Base-by-base conservation (phyloP, 805 yeast genomes). In the Metschnikowia continentalis region DNA sequence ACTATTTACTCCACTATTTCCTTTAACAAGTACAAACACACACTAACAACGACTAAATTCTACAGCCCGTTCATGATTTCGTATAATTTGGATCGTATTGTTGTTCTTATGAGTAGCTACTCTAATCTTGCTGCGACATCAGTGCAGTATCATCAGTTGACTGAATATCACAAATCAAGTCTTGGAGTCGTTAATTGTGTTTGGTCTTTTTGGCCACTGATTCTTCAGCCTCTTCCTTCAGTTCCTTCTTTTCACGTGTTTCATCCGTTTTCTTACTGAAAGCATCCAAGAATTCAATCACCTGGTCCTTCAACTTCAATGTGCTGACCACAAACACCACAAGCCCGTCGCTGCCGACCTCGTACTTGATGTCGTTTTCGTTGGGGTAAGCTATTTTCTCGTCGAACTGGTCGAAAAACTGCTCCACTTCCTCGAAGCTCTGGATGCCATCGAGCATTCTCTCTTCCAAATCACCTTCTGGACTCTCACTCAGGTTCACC, bases 261-360 rank as follows among this genome's bases (percentile, higher is more conserved):
- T 35, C 33, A 5, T 19, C 35, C n/a, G 54, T 32, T 42, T 46
- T 20, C 32, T 48, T 47, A 3, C 40, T 50, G 55, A 66, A 73
- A 8, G 64, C 68, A 52, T 76, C 80, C 30, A 80, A 70, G 61
- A 76, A 80, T 42, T 61, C 57, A 54, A 74, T 64, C 32, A 73
- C 80, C 33, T 60, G 61, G 17, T 63, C 63, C 52, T 68, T 70
- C 56, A 80, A 64, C 32, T 62, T 66, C 17, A 58, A 51, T 5
- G 68, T 66, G 52, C 77, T 79, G 33, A 78, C 83, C n/a, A 81
- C 70, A 30, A 81, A 72, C 49, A 81, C 80, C 49, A 81, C 80
- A 49, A 81, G 64, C 3, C 85, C 85, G 59, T 81, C 85, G 46
- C 82, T 77, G 3, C 84, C 84, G 2, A 80, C 83, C 54, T 81